Evolutionary conservation across 2,329 filamentous ascomycete species (phyloP), one percentile per base, ranked within the genome.

Genomic region (Chrysoporthe deuterocubensis): DNA sequence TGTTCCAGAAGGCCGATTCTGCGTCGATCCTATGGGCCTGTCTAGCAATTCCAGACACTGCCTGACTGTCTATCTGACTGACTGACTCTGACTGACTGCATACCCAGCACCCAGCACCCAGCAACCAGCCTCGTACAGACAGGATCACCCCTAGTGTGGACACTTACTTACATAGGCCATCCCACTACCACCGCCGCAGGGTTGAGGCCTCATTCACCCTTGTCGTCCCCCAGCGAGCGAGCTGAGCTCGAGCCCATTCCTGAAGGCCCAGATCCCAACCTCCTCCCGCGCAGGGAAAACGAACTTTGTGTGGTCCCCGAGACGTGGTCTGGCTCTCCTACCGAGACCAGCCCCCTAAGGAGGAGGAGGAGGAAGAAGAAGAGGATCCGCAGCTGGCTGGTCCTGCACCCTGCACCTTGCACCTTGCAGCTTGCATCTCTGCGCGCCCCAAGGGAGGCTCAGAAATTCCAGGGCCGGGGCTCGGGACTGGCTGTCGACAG

Each of bases 371-470:
- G 26, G 26, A 26, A 26, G 26, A 26, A 26, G 26, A 26, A 26
- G 26, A 26, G 26, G 50, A 54, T 14, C 50, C 50, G 50, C 50
- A 54, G 50, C 16, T 34, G 50, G 50, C 50, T 34, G 32, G 50
- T 54, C 50, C 16, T 54, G 50, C 32, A 14, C 48, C 48, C 48
- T 52, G 26, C 26, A 26, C 26, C 26, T 26, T 26, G 26, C 48
- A 54, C 13, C 50, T 54, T 14, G 50, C 50, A 54, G 50, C 26
- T 21, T 16, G 26, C 26, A 26, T 26, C 26, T 26, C 26, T 26
- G 32, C 50, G 50, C 50, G 50, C 50, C 9, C 32, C 50, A 54
- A 54, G 50, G 50, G 50, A 54, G 50, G 50, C 50, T 54, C 50
- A 54, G 50, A 54, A 16, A 16, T 34, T 14, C 32, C 13, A 11